Conservation (phyloP, 2,329 filamentous ascomycete species). For the Aspergillus piperis region DNA sequence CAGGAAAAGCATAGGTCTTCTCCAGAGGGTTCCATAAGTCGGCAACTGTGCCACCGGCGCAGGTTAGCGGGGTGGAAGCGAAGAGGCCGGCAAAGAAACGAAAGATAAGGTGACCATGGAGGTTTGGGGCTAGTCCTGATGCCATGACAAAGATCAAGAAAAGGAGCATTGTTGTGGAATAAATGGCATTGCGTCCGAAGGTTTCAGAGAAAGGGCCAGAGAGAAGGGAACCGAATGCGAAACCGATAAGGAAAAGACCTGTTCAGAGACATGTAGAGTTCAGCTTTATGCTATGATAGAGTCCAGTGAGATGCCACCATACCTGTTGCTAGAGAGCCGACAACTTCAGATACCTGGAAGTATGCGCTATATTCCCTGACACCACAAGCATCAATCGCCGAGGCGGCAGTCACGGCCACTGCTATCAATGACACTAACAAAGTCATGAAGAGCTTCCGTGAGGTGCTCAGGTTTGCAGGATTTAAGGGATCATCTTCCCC, state of each 20-base stretch:
- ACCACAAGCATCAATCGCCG: too few relatives aligned
- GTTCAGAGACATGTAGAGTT: conserved; percentile 47
- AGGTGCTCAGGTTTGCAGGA: too few relatives aligned
- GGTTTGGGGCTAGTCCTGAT: conserved; percentile 50
- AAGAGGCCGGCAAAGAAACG: conserved; percentile 54
- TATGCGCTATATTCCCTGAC: too few relatives aligned
- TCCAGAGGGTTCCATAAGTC: conserved; percentile 53
- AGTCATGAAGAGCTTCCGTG: too few relatives aligned
- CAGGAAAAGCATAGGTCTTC: conserved; percentile 52
- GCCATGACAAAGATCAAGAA: conserved; percentile 55
- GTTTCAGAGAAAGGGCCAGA: conserved; percentile 54
- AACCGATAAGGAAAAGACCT: conserved; percentile 46
- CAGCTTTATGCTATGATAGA: too few relatives aligned
- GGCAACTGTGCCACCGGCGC: conserved; percentile 48
- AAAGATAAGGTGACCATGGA: conserved; percentile 52
- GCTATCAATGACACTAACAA: too few relatives aligned
- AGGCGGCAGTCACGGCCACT: too few relatives aligned
- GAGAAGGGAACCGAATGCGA: conserved; percentile 52
- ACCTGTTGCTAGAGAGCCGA: too few relatives aligned
- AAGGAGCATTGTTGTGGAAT: conserved; percentile 49
- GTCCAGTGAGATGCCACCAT: too few relatives aligned
- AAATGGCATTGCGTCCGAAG: conserved; percentile 52
- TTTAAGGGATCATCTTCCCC: too few relatives aligned
- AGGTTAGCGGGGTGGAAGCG: conserved; percentile 48
- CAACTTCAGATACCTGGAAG: too few relatives aligned